Conservation (phyloP, 441 rosid genomes). For the Arabidopsis hybrid region DNA sequence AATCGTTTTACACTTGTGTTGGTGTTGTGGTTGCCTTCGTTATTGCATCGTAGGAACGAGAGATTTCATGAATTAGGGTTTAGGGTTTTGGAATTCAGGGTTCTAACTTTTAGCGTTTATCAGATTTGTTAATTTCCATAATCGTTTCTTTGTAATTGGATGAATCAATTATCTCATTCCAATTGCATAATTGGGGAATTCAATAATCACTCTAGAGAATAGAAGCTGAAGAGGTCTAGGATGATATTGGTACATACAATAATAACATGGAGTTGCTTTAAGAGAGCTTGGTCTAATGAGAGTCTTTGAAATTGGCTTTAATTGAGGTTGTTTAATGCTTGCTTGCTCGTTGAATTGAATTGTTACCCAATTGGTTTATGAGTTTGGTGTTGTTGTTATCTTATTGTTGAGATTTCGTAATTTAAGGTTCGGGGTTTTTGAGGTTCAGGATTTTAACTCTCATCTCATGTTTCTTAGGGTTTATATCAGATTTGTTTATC, state of each 20-base stretch:
- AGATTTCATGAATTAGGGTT: no score
- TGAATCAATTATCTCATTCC: no score
- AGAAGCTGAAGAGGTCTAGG: neutral
- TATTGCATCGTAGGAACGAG: no score
- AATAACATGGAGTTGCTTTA: neutral
- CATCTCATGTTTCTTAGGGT: neutral
- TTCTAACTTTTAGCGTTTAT: no score
- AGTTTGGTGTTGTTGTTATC: neutral
- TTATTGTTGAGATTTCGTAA: neutral
- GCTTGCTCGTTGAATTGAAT: slow-evolving; percentile 17
- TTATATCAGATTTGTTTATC: slow-evolving; percentile 9
- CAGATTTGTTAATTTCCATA: no score
- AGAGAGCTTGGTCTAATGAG: neutral
- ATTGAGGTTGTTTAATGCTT: neutral
- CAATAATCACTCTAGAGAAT: neutral
- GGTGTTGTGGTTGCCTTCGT: no score
- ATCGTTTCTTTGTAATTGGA: no score
- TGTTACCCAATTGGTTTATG: neutral
- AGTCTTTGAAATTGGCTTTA: neutral
- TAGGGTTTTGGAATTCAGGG: no score
- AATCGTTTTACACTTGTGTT: no score
- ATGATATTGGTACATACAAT: no score
- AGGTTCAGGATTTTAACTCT: neutral
- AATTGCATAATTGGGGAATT: neutral
- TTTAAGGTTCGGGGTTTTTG: neutral